Percentiles rank a stretch among this genome's conserved stretches.
Conservation (phyloP, 495 filamentous ascomycete species). For the Penicillium daleae region DNA sequence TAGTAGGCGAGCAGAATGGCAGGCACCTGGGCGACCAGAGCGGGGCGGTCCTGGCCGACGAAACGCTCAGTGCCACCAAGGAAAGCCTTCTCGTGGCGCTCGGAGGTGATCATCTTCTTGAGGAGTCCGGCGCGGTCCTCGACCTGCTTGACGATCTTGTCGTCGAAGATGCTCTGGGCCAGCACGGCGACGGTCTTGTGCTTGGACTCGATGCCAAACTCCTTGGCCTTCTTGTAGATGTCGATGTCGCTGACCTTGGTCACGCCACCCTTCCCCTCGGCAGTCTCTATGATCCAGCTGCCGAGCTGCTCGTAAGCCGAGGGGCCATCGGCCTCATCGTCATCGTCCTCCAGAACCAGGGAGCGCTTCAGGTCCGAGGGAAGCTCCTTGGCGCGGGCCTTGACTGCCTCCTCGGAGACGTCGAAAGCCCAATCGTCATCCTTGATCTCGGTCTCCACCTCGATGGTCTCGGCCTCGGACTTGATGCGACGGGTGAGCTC, state of each 20-base stretch:
- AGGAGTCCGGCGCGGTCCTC: constrained; percentile 78
- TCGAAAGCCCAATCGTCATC: constrained; percentile 95
- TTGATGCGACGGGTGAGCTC: constrained; percentile 90
- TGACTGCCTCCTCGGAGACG: constrained; percentile 91
- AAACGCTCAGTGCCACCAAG: constrained; percentile 97
- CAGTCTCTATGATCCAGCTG: constrained; percentile 83
- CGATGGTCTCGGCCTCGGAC: constrained; percentile 76
- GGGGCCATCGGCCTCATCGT: constrained; percentile 81
- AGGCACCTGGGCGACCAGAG: constrained; percentile 76
- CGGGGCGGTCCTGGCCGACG: constrained; percentile 77
- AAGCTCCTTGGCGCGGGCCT: constrained; percentile 87
- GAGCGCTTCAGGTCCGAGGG: constrained; percentile 89
- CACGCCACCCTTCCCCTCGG: constrained; percentile 70
- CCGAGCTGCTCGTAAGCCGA: constrained; percentile 90
- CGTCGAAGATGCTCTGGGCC: constrained; percentile 90
- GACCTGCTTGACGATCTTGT: constrained; percentile 86
- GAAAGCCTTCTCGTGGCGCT: constrained; percentile 94
- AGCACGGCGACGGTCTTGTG: constrained; percentile 91
- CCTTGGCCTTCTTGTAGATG: constrained; percentile 92
- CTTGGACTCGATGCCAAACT: constrained; percentile 92
- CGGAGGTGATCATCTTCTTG: constrained; percentile 88
- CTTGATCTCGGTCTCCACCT: constrained; percentile 64
- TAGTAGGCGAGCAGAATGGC: constrained; percentile 88
- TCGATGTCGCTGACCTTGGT: constrained; percentile 80
- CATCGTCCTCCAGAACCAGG: constrained; percentile 80